Evolutionary conservation across 2,329 filamentous ascomycete species (phyloP).

Genomic region (Anisogramma anomala): DNA sequence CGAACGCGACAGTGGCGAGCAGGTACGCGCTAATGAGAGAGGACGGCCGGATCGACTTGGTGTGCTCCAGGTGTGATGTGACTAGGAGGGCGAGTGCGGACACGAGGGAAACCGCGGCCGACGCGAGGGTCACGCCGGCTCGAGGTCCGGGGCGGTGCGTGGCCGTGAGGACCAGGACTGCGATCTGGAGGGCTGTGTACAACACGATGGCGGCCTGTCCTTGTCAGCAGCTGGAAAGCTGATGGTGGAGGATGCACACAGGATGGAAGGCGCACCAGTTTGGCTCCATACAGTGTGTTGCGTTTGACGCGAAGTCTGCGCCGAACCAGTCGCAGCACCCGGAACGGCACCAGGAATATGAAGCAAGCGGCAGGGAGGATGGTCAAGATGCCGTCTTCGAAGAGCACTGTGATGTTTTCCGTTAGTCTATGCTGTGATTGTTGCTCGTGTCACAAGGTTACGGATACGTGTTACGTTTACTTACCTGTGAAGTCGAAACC

Average conservation of each 20-base stretch:
- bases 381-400: constrained; percentile 12
- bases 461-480: not conserved
- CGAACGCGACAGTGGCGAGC: constrained; percentile 31
- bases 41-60: constrained; percentile 32
- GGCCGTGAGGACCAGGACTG: not conserved
- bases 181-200: not conserved
- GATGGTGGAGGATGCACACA: too few species aligned
- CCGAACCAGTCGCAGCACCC: constrained; percentile 1
- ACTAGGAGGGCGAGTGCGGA: constrained; percentile 21
- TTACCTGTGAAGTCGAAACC: constrained; percentile 14
- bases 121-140: constrained; percentile 7
- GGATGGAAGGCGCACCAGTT: constrained; percentile 2
- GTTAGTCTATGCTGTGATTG: not conserved
- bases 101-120: constrained; percentile 13
- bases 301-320: constrained; percentile 2
- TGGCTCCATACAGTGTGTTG: constrained; percentile 5
- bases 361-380: constrained; percentile 11
- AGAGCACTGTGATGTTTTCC: constrained; percentile 1
- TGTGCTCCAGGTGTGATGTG: constrained; percentile 36
- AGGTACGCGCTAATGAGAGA: constrained; percentile 36
- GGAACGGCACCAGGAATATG: constrained; percentile 7
- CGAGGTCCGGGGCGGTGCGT: not conserved
- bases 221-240: not conserved
- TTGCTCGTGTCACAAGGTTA: too few species aligned
- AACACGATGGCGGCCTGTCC: not conserved